These are phyloP conservation scores for Phaffomyces thermotolerans DNA, from an alignment of 805 yeast species.

Conservation along the genomic window DNA sequence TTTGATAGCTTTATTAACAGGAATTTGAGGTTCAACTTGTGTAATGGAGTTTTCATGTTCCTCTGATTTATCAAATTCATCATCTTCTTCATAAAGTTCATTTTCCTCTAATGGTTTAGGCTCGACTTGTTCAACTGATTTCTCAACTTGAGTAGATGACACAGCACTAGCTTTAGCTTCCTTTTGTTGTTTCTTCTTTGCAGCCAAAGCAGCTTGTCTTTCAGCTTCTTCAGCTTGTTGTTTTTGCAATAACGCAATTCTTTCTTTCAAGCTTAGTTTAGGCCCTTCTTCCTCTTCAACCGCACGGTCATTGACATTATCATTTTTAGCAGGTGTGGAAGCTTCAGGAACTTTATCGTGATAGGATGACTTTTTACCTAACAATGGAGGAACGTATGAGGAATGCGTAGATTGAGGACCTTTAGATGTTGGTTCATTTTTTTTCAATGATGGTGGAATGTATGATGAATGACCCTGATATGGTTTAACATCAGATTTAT, in stretches of 20 bases:
- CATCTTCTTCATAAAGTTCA: background rate
- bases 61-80: background rate
- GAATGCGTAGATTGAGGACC: slow-evolving; percentile 16
- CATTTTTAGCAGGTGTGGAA: slow-evolving; percentile 27
- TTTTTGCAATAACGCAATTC: slow-evolving; percentile 78
- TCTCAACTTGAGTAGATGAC: background rate
- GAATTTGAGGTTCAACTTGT: too few species aligned
- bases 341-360: slow-evolving; percentile 5
- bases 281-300: slow-evolving; percentile 54
- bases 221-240: slow-evolving; percentile 77
- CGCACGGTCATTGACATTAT: slow-evolving; percentile 20
- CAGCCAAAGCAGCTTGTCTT: slow-evolving; percentile 54
- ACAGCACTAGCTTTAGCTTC: slow-evolving; percentile 21
- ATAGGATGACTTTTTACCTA: slow-evolving; percentile 6
- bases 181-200: slow-evolving; percentile 44
- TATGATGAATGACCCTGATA: slow-evolving; percentile 24
- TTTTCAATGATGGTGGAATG: slow-evolving; percentile 21
- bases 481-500: slow-evolving; percentile 8
- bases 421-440: slow-evolving; percentile 2
- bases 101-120: slow-evolving; percentile 8
- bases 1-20: slow-evolving; percentile 15
- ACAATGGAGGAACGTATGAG: slow-evolving; percentile 22
- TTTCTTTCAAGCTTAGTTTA: slow-evolving; percentile 73
- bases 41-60: slow-evolving; percentile 7
- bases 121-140: slow-evolving; percentile 5